Conservation (phyloP, 768 basidiomycete species). For the Cubamyces sp. region DNA sequence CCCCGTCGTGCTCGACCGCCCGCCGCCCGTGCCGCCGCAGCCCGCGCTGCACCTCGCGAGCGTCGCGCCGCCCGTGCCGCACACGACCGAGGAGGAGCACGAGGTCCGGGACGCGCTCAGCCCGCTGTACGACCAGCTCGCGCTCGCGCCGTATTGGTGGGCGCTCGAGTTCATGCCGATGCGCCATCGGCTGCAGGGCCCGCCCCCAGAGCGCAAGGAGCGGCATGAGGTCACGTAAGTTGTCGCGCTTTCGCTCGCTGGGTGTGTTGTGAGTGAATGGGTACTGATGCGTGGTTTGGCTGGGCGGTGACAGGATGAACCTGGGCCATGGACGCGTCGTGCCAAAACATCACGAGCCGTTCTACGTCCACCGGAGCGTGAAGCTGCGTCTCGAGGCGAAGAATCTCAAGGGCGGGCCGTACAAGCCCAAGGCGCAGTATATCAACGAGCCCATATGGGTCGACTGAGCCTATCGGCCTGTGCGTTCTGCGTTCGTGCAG, state of each 20-base stretch:
- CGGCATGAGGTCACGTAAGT: conserved; percentile 19
- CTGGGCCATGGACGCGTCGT: conserved; percentile 30
- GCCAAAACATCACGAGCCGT: conserved; percentile 26
- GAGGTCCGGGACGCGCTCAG: conserved; percentile 62
- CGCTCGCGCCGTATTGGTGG: conserved; percentile 61
- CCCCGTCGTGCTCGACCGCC: conserved; percentile 32
- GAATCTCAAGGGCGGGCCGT: conserved; percentile 33
- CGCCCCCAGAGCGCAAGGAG: conserved; percentile 24
- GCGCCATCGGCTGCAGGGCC: conserved; percentile 30
- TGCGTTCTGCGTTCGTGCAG: too few species aligned
- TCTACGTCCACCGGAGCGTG: conserved; percentile 35
- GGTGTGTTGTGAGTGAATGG: background rate
- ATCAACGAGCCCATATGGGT: conserved; percentile 21
- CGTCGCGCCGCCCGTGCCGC: conserved; percentile 20
- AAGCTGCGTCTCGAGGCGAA: conserved; percentile 31
- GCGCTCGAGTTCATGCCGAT: conserved; percentile 54
- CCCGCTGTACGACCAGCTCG: conserved; percentile 60
- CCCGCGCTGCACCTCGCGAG: conserved; percentile 19
- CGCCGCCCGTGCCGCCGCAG: conserved; percentile 25
- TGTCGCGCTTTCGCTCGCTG: background rate
- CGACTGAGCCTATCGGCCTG: conserved; percentile 16
- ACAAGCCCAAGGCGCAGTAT: conserved; percentile 37
- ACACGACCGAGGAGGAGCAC: conserved; percentile 56
- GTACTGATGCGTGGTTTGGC: conserved; percentile 2
- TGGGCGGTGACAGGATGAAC: conserved; percentile 27